phyloP scores from a whole-genome alignment of 257 asterid genomes.

The Nicotiana attenuata region DNA sequence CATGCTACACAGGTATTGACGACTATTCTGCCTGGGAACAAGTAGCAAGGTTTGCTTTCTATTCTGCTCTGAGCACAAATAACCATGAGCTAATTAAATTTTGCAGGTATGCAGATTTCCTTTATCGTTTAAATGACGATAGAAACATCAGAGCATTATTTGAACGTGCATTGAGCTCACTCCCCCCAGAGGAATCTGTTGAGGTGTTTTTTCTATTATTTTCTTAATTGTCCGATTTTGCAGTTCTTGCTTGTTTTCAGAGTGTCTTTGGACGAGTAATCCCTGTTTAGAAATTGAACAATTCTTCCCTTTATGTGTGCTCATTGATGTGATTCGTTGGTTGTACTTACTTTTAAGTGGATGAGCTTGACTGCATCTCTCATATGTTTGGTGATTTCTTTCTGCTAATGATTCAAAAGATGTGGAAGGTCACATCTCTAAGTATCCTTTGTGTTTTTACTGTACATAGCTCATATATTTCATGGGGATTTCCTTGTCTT shows the following conservation, averaged over 20 bases:
- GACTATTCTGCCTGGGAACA: background rate
- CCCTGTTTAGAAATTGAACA: background rate
- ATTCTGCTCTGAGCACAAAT: background rate
- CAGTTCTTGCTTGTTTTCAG: background rate
- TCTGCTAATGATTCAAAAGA: slow-evolving; percentile 7
- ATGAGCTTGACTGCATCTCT: background rate
- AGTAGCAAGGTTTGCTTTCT: background rate
- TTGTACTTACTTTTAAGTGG: background rate
- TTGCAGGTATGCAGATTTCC: slow-evolving; percentile 95
- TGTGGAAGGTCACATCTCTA: background rate
- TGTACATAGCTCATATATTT: background rate
- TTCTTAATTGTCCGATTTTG: background rate
- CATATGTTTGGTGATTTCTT: background rate
- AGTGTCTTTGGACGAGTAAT: slow-evolving; percentile 3
- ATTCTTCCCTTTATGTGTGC: background rate
- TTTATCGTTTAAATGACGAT: slow-evolving; percentile 89
- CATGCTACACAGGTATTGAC: background rate
- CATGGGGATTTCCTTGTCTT: background rate
- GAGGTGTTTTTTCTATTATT: slow-evolving; percentile 47
- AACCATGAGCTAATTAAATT: slow-evolving; percentile 10
- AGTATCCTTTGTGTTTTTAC: background rate
- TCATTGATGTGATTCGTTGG: background rate
- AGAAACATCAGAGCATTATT: slow-evolving; percentile 93
- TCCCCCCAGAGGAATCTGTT: slow-evolving; percentile 87
- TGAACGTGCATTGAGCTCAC: slow-evolving; percentile 91